Evolutionary conservation across 495 filamentous ascomycete genomes (phyloP).

Genomic region (Lophiostoma macrostomum): DNA sequence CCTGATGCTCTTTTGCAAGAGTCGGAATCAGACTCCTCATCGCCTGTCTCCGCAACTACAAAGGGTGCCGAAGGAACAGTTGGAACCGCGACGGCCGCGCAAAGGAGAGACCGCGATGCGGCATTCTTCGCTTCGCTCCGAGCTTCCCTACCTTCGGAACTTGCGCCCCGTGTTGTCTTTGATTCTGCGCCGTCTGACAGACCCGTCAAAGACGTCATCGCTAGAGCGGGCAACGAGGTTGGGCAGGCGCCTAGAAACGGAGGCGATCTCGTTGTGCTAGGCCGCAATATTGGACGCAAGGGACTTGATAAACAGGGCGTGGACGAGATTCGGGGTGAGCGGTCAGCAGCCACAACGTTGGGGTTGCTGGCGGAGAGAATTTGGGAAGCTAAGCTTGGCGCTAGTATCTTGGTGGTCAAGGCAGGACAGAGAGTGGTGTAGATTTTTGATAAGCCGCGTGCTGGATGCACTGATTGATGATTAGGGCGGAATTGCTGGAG

Average conservation of each 20-base stretch:
- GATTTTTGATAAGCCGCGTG: no score
- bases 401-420: conserved; percentile 77
- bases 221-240: conserved; percentile 56
- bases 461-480: no score
- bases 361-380: conserved; percentile 66
- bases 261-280: conserved; percentile 76
- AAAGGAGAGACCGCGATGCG: conserved; percentile 48
- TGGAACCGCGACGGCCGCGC: conserved; percentile 33
- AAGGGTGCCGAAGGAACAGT: conserved; percentile 33
- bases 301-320: conserved; percentile 33
- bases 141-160: conserved; percentile 57
- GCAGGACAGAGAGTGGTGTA: conserved; percentile 45
- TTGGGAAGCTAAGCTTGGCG: conserved; percentile 57
- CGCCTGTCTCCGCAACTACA: conserved; percentile 30
- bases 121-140: conserved; percentile 62
- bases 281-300: conserved; percentile 45
- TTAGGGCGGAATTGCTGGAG: no score
- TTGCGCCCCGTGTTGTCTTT: conserved; percentile 63
- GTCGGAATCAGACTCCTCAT: conserved; percentile 31
- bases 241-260: conserved; percentile 62
- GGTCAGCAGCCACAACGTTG: conserved; percentile 54
- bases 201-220: conserved; percentile 40
- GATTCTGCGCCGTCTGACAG: conserved; percentile 26
- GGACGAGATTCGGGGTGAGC: conserved; percentile 31
- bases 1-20: conserved; percentile 37